Evolutionary conservation across 441 rosid species (phyloP), one percentile per base, ranked within the genome.

Genomic region (Raphanus hybrid): DNA sequence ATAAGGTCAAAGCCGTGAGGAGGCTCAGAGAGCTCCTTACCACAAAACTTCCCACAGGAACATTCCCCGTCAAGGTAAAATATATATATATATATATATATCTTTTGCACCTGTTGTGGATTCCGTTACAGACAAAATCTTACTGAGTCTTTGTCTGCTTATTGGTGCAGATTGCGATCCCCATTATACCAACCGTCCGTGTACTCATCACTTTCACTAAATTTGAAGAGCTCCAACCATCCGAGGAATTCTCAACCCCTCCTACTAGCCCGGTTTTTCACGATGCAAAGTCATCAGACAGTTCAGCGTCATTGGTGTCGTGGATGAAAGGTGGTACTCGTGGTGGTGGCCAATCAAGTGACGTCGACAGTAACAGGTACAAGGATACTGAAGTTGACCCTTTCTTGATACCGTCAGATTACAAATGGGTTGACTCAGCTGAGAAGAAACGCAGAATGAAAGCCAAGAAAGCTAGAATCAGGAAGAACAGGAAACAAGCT

Each of bases 21-120:
- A 92, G 98, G 81, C 89, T 92, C 20, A 89, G 97, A 80, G 98
- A 94, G 81, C 97, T 94, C 67, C 85, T 92, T 84, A 94, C 97
- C 55, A 92, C 98, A 63, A 94, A 92, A 79, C 91, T 92, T 57
- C 98, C 97, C 52, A 39, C 67, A 10, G 98, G 94, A 71, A 94
- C 95, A 75, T 94, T 94, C 85, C 96, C 98, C 73, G 92, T 92
- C 79, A 92, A 94, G 94, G 98, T 94, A 41, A 86, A 10, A 41
- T 39, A 39, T 7, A 4, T 9, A 20, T 20, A 20, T 20, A n/a
- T n/a, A 20, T 20, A 20, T 20, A 20, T 20, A 37, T 37, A 7
- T 69, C 43, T 37, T 37, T 27, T 8, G 20, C 64, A 3, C 9
- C 3, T 41, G 11, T 32, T 61, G 8, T 43, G 23, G 0, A 43